Evolutionary conservation across 1,139 yeast species (phyloP).

Genomic region (Ashbya aceris): DNA sequence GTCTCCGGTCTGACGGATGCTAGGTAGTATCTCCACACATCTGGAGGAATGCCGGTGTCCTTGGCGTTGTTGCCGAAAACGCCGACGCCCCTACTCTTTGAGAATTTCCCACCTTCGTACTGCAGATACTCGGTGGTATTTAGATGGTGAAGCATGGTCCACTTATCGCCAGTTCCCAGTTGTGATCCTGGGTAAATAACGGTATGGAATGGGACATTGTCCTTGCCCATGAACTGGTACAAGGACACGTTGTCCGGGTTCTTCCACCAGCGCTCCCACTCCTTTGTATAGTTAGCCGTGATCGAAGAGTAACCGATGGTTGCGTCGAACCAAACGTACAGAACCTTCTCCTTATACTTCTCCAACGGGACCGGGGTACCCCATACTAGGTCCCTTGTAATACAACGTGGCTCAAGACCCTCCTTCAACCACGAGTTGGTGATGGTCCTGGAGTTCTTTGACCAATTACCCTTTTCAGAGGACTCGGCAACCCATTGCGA

Average conservation of each 20-base stretch:
- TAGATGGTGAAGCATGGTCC: conserved; percentile 89
- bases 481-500: conserved; percentile 64
- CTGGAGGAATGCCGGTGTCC: conserved; percentile 81
- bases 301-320: conserved; percentile 93
- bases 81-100: conserved; percentile 93
- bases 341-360: conserved; percentile 73
- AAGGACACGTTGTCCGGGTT: conserved; percentile 75
- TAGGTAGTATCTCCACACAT: conserved; percentile 96
- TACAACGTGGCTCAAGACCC: conserved; percentile 90
- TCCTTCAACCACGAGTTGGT: conserved; percentile 90
- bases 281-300: conserved; percentile 83
- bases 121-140: conserved; percentile 94
- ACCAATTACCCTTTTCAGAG: conserved; percentile 73
- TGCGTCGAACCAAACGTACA: conserved; percentile 99
- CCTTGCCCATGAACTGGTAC: conserved; percentile 98
- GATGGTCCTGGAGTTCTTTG: conserved; percentile 78
- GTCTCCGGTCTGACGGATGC: conserved; percentile 91
- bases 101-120: conserved; percentile 95
- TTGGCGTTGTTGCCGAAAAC: conserved; percentile 97
- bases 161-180: conserved; percentile 75
- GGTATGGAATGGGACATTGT: conserved; percentile 96
- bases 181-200: conserved; percentile 93
- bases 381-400: conserved; percentile 95
- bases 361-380: conserved; percentile 95
- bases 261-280: conserved; percentile 89